Percentiles rank a stretch among this genome's conserved stretches.
phyloP scores from a whole-genome alignment of 2,329 filamentous ascomycete species.

The Calonectria leucothoes region DNA sequence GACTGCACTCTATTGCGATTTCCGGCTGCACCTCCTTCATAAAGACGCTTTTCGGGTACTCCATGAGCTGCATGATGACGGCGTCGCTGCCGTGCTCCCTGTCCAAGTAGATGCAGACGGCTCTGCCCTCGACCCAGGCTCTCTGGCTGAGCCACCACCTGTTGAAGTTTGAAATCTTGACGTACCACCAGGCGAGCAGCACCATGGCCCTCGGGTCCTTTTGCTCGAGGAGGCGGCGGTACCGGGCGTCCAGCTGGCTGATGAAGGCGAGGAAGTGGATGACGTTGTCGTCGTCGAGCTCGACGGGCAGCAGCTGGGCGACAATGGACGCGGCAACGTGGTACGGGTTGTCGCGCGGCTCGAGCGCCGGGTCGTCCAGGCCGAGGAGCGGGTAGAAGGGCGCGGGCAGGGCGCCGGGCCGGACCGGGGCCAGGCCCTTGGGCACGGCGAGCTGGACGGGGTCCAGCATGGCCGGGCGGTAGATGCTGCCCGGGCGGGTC shows the following conservation, averaged over 20 bases:
- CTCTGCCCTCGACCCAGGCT: slow-evolving; percentile 59
- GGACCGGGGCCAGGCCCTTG: slow-evolving; percentile 24
- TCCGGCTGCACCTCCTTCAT: not conserved
- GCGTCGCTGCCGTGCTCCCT: slow-evolving; percentile 24
- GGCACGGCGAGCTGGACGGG: slow-evolving; percentile 12
- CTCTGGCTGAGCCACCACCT: slow-evolving; percentile 62
- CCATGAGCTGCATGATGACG: slow-evolving; percentile 28
- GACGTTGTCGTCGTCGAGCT: slow-evolving; percentile 53
- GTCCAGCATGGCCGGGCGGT: slow-evolving; percentile 46
- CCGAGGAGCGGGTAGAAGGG: slow-evolving; percentile 46
- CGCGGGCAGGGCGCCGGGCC: slow-evolving; percentile 42
- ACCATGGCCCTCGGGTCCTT: slow-evolving; percentile 67
- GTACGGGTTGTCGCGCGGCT: slow-evolving; percentile 46
- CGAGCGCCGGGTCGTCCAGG: slow-evolving; percentile 23
- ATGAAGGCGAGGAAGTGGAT: slow-evolving; percentile 61
- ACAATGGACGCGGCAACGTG: slow-evolving; percentile 49
- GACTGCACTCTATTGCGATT: not conserved
- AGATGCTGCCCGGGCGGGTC: slow-evolving; percentile 58
- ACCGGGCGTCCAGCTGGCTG: slow-evolving; percentile 55
- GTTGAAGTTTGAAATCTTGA: slow-evolving; percentile 54
- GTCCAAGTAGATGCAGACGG: slow-evolving; percentile 57
- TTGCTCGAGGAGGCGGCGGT: slow-evolving; percentile 54
- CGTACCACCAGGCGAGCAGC: slow-evolving; percentile 68
- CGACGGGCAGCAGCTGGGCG: slow-evolving; percentile 49
- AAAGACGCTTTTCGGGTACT: slow-evolving; percentile 32